Evolutionary conservation across 2,329 filamentous ascomycete genomes (phyloP), one percentile per base, ranked within the genome.

Genomic region (Colletotrichum lini): DNA sequence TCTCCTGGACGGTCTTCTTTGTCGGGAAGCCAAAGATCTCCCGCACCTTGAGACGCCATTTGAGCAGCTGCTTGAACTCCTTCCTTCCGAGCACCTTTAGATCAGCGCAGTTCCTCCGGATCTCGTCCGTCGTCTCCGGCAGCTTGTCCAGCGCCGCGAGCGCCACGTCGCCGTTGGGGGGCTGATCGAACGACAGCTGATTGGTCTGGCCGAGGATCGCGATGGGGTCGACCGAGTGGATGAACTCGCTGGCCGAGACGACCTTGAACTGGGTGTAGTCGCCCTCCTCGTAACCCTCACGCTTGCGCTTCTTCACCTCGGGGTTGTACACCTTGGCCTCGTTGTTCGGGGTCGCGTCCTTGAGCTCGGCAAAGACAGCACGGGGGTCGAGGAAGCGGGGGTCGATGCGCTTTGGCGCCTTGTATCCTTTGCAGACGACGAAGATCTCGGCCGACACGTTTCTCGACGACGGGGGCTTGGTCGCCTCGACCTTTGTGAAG

Each of bases 371-470:
- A 78, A 99, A 99, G 40, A 98, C 96, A 68, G 93, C 90, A 74
- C 91, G 91, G 7, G 96, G 91, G 78, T 99, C 96, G 63, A 99
- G 86, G 80, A 99, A 97, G 75, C 94, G 94, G 12, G 96, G 95
- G 78, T 99, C 96, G 70, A 99, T 90, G 74, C 91, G 89, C 84
- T 98, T 98, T 4, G 96, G 96, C 0, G 96, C 96, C 84, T 98
- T 98, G 87, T 91, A 99, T 23, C 96, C 96, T 75, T 92, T 91
- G 83, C 96, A 98, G 44, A 99, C 96, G 74, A 98, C 96, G 85
- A 99, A 99, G 50, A 98, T 98, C 86, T 99, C 96, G 75, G 96
- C 96, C 9, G 95, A 98, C 63, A 99, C 96, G 78, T 97, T 98
- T 85, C 96, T 89, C 10, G 94, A 98, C 0, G 95, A 97, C 0